These are phyloP conservation scores for Dichotomocladium elegans DNA, from an alignment of 371 early-diverging fungal species.

Conservation along the genomic window DNA sequence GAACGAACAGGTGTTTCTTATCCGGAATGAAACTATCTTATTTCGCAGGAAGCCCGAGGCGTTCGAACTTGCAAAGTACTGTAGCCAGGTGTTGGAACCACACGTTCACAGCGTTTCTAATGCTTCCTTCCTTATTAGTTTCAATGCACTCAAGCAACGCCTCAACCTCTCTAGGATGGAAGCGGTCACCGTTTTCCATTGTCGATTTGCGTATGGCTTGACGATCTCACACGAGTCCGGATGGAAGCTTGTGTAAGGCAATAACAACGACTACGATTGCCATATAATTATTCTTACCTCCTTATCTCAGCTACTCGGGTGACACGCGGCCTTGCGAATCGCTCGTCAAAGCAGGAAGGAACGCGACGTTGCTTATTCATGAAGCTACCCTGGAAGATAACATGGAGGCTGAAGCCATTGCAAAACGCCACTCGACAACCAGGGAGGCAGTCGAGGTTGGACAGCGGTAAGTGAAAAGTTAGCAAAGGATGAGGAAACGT, in stretches of 20 bases:
- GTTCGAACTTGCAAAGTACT: neutral
- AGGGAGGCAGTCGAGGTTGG: slow-evolving; percentile 88
- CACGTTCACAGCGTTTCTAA: neutral
- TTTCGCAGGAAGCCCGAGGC: neutral
- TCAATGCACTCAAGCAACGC: slow-evolving; percentile 27
- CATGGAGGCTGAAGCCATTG: slow-evolving; percentile 75
- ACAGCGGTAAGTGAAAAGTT: slow-evolving; percentile 36
- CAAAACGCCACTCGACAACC: slow-evolving; percentile 89
- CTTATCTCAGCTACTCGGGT: slow-evolving; percentile 76
- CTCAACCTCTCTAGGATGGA: slow-evolving; percentile 51
- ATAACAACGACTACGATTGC: too few species aligned
- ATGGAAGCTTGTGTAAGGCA: slow-evolving; percentile 62
- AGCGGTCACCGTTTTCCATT: slow-evolving; percentile 79
- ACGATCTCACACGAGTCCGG: slow-evolving; percentile 61
- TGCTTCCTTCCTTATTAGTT: slow-evolving; percentile 5
- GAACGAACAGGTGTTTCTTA: slow-evolving; percentile 13
- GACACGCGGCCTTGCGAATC: slow-evolving; percentile 91
- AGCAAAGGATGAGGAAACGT: neutral
- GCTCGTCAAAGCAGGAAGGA: slow-evolving; percentile 70
- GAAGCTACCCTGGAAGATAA: slow-evolving; percentile 95
- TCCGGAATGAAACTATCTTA: slow-evolving; percentile 31
- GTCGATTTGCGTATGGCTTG: slow-evolving; percentile 76
- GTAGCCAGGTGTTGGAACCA: too few species aligned
- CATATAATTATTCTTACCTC: neutral
- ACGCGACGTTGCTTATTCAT: slow-evolving; percentile 87